Evolutionary conservation across 2,329 filamentous ascomycete genomes (phyloP), one percentile per base, ranked within the genome.

Genomic region (Orbilia brochopaga): DNA sequence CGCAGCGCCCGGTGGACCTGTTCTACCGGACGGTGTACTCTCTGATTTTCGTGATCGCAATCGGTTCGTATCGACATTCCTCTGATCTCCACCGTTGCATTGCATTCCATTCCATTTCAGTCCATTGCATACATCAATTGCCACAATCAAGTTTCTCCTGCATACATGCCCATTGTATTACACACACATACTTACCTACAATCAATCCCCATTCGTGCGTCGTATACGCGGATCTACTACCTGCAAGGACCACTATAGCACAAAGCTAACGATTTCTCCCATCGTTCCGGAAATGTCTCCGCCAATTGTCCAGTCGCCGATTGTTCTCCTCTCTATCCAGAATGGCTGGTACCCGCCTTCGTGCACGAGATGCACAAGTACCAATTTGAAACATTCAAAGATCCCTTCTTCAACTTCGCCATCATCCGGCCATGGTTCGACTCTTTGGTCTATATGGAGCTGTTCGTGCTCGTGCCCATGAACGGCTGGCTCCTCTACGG

Each of bases 351-450:
- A 21, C 67, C 67, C 17, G 48, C 46, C 5, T 65, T 72, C 30
- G 60, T 65, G 24, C 44, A 21, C 42, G 24, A 60, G 5, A 65
- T 72, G 67, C 67, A 72, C 44, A 53, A 65, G 27, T 17, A 51
- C 13, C 67, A 72, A 56, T 72, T 72, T 32, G 60, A 65, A 7
- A 60, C 21, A 2, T 72, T 72, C 32, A 72, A 72, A 51, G 67
- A 72, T 24, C 67, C 67, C 0, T 65, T 65, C 37, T 72, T 65
- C 55, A 72, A 72, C 23, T 60, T 60, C 46, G 40, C 55, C 1
- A 72, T 72, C 17, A 54, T 57, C 15, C 55, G 67, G 15, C 60
- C 67, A 35, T 72, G 67, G 67, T 72, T 72, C 24, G 67, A 72
- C 27, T 72, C 67, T 17, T 55, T 72, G 13, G n/a, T 72, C 4